Evolutionary conservation across 2,329 filamentous ascomycete genomes (phyloP), one percentile per base, ranked within the genome.

Genomic region (Fusarium sp.): DNA sequence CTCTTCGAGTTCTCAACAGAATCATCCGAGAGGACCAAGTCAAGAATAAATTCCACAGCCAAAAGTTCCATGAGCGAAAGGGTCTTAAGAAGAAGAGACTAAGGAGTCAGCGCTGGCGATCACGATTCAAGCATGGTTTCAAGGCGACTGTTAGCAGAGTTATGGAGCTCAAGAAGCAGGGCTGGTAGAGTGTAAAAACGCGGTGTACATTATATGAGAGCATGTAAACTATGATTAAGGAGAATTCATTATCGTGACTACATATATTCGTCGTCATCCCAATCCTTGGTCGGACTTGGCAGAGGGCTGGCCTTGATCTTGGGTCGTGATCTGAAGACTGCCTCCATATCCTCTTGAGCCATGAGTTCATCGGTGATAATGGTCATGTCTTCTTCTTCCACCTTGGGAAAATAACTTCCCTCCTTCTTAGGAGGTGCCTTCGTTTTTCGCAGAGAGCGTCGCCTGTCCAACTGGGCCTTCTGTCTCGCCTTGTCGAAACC

Each of bases 251-350:
- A 63, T 74, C 72, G 54, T 63, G 64, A 49, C 66, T 69, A 79
- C 75, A 77, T 77, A 57, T 73, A 77, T 31, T 75, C 73, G 51
- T 79, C 76, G 26, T 74, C 72, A 20, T 75, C 72, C 79, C 78
- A 83, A 33, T 82, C 80, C 66, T 80, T 83, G 11, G 79, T 82
- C 5, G 88, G 88, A 63, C 85, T 88, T 14, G 85, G 84, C 6
- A 90, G 80, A 4, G 95, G 94, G 80, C 94, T 97, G 17, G 90
- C 89, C 73, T 92, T 91, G 74, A 98, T 90, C 81, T 91, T 93
- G 1, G 95, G 95, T 73, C 95, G 84, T 72, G 93, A 95, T 83
- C 92, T 94, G 81, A 98, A 98, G 3, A 98, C 92, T 33, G 92
- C 92, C 67, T 93, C 92, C 81, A 94, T 93, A 69, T 97, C 94